Conservation (phyloP, 2,329 filamentous ascomycete species). For the Metarhizium guizhouense region DNA sequence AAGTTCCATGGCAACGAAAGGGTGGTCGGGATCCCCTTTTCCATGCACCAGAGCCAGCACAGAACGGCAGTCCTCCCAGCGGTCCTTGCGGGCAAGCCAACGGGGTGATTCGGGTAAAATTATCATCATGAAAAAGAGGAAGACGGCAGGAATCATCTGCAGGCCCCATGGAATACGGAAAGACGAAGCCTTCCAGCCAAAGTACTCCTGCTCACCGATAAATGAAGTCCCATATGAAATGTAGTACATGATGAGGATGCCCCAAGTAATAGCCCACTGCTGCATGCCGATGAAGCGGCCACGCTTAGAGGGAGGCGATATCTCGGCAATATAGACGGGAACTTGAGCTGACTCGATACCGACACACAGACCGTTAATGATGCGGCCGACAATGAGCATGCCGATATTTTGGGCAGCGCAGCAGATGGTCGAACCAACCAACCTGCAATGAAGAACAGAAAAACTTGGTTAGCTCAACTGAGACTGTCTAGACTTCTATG, state of each 20-base stretch:
- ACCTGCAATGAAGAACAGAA: constrained; percentile 20
- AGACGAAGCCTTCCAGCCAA: constrained; percentile 36
- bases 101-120: constrained; percentile 54
- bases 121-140: constrained; percentile 50
- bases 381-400: constrained; percentile 44
- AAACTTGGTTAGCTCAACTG: background rate
- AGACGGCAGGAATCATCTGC: constrained; percentile 53
- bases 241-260: constrained; percentile 61
- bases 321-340: constrained; percentile 61
- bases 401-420: constrained; percentile 37
- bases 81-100: constrained; percentile 55
- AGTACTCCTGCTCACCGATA: constrained; percentile 30
- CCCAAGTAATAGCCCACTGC: constrained; percentile 65
- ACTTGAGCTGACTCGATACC: constrained; percentile 60
- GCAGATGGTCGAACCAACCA: constrained; percentile 37
- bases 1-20: constrained; percentile 59
- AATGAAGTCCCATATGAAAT: constrained; percentile 56
- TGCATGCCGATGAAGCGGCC: constrained; percentile 62
- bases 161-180: constrained; percentile 59
- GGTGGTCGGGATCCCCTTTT: constrained; percentile 53
- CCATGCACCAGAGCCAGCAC: constrained; percentile 52
- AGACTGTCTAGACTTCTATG: background rate
- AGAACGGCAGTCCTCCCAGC: constrained; percentile 48
- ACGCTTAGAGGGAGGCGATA: constrained; percentile 45
- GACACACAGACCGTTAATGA: constrained; percentile 59